These are phyloP conservation scores for Plectosphaerella cucumerina DNA, from an alignment of 2,329 filamentous ascomycete genomes.

Conservation along the genomic window DNA sequence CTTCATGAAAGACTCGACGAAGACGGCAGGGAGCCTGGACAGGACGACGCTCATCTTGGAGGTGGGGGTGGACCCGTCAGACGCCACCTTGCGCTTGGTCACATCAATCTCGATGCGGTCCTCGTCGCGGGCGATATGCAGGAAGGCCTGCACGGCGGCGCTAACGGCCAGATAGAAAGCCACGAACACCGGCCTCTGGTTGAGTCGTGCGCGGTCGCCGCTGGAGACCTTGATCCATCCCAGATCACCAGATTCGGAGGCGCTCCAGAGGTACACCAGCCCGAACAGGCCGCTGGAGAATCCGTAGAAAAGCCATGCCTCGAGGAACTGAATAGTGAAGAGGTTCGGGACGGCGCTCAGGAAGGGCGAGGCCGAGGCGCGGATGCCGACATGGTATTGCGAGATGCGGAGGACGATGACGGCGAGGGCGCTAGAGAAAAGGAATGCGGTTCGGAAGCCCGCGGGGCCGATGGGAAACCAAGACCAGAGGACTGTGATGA, in stretches of 20 bases:
- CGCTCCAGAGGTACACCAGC: constrained; percentile 75
- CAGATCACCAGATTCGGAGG: constrained; percentile 55
- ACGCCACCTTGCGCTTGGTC: constrained; percentile 11
- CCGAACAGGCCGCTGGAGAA: constrained; percentile 77
- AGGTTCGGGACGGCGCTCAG: constrained; percentile 58
- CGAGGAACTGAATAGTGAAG: constrained; percentile 55
- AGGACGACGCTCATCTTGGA: constrained; percentile 28
- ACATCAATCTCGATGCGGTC: constrained; percentile 47
- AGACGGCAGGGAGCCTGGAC: constrained; percentile 33
- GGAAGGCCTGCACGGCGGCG: constrained; percentile 62
- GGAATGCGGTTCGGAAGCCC: constrained; percentile 68
- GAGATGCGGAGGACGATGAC: constrained; percentile 84
- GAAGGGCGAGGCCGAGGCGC: constrained; percentile 66
- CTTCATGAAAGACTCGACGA: constrained; percentile 32
- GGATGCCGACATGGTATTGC: constrained; percentile 70
- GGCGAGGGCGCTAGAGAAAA: constrained; percentile 72
- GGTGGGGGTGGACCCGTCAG: constrained; percentile 5
- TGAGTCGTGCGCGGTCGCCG: constrained; percentile 70
- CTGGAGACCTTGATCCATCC: constrained; percentile 69
- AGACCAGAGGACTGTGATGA: constrained; percentile 73
- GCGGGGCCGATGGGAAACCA: constrained; percentile 79
- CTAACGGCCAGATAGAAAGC: constrained; percentile 66
- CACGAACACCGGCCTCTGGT: constrained; percentile 82
- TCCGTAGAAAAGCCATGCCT: constrained; percentile 72
- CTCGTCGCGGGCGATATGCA: constrained; percentile 69